Evolutionary conservation across 345 rosid species (phyloP), one percentile per base, ranked within the genome.

Genomic region (Euphorbia peplus): DNA sequence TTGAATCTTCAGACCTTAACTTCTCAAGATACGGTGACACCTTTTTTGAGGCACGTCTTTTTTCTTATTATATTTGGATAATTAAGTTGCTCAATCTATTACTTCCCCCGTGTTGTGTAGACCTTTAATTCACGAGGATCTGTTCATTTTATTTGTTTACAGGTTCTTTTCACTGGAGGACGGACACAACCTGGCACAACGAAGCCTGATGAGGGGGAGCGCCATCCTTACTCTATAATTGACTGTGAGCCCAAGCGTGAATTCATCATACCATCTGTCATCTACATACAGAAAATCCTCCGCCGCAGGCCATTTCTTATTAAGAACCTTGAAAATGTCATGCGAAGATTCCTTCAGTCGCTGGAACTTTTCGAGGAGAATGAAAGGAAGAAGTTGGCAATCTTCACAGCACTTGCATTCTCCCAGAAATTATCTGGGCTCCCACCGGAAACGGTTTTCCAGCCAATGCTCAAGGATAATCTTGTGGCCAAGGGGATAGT

Each of bases 401-500:
- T 95, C 76, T 95, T 95, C 86, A 87, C 98, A 25, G 98, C 99
- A 2, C 93, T 95, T 75, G 91, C 97, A 16, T 92, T 95, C 81
- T 92, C 99, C 63, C 99, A 92, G 92, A 95, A 92, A 77, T 83
- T 92, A 46, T 95, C 99, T 7, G 99, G 99, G 68, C 86, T 95
- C 64, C 99, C 98, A 55, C 95, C 97, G 0, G 99, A 95, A 85
- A 90, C 96, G 26, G 99, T 95, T 64, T 89, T 95, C 82, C 97
- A 92, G 83, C 98, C 98, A 47, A 71, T 92, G 81, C 95, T 95
- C 51, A 95, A 95, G 87, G 99, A 92, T 78, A 92, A 95, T 81
- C 99, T 95, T 67, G 97, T 92, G 73, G 90, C 86, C 76, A 95
- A 95, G 79, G 99, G 99, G 91, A 79, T 95, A 85, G 99, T 95